phyloP scores from a whole-genome alignment of 2,329 filamentous ascomycete genomes.

The Aspergillus sp. region DNA sequence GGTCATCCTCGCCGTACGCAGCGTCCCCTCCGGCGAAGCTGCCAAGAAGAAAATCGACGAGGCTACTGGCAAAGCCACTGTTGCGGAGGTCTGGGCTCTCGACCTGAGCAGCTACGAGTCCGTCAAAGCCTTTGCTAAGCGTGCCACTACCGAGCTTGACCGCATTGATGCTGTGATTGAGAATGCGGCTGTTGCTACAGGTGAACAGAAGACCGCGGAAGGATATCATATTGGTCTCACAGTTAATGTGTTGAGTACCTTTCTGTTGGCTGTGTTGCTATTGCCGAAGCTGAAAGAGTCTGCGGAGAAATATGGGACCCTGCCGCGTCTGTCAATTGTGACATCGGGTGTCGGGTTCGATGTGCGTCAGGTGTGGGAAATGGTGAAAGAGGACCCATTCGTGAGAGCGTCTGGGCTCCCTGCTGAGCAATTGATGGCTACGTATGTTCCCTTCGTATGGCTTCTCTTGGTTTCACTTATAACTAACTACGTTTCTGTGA shows the following conservation, averaged over 20 bases:
- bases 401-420: conserved; percentile 14
- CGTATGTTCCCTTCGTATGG: neutral
- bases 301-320: conserved; percentile 17
- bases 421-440: conserved; percentile 13
- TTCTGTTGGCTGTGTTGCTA: conserved; percentile 24
- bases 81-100: conserved; percentile 1
- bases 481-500: neutral
- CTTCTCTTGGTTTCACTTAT: neutral
- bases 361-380: conserved; percentile 14
- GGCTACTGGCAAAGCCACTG: neutral
- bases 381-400: conserved; percentile 23
- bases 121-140: conserved; percentile 6
- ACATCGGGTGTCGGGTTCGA: conserved; percentile 22
- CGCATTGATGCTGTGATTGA: conserved; percentile 10
- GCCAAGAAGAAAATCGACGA: conserved; percentile 3
- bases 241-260: conserved; percentile 30
- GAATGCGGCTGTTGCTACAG: conserved; percentile 11
- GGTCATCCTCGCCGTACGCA: conserved; percentile 5
- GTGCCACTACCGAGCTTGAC: conserved; percentile 1
- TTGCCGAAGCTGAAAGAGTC: conserved; percentile 24
- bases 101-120: conserved; percentile 1
- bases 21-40: neutral
- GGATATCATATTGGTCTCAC: conserved; percentile 21
- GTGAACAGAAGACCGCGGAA: conserved; percentile 16
- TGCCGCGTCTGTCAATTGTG: conserved; percentile 20